These are phyloP conservation scores for Boletus vinaceobasis DNA, from an alignment of 768 basidiomycete genomes.

Conservation along the genomic window DNA sequence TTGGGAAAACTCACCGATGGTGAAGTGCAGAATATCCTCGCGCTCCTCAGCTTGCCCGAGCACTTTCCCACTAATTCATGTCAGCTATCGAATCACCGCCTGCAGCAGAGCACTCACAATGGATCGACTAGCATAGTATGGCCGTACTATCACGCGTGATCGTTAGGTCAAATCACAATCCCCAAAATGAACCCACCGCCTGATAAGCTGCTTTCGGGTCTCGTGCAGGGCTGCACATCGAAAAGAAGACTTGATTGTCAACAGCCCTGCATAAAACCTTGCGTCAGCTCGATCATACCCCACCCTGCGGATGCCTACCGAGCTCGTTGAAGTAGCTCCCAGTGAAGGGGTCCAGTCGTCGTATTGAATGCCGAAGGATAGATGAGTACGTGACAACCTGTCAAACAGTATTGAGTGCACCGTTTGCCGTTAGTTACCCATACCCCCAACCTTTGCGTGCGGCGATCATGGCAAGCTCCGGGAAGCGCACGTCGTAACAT, in stretches of 20 bases:
- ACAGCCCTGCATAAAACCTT: constrained; percentile 60
- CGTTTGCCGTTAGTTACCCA: background rate
- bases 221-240: constrained; percentile 95
- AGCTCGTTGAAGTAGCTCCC: constrained; percentile 87
- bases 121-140: constrained; percentile 92
- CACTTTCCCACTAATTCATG: constrained; percentile 60
- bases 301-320: constrained; percentile 42
- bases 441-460: constrained; percentile 68
- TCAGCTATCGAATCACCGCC: constrained; percentile 2
- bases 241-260: constrained; percentile 95
- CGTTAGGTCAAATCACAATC: background rate
- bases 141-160: constrained; percentile 60
- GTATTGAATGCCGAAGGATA: constrained; percentile 96
- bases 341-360: constrained; percentile 94
- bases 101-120: constrained; percentile 49
- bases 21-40: constrained; percentile 74
- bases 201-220: constrained; percentile 81
- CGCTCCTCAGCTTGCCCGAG: constrained; percentile 70
- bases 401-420: constrained; percentile 5
- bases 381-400: constrained; percentile 83
- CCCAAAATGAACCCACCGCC: constrained; percentile 52
- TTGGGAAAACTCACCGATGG: constrained; percentile 62
- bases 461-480: constrained; percentile 88
- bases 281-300: constrained; percentile 4
- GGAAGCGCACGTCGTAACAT: constrained; percentile 95